These are phyloP conservation scores for Inosperma sp. DNA, from an alignment of 768 basidiomycete species.

Conservation along the genomic window DNA sequence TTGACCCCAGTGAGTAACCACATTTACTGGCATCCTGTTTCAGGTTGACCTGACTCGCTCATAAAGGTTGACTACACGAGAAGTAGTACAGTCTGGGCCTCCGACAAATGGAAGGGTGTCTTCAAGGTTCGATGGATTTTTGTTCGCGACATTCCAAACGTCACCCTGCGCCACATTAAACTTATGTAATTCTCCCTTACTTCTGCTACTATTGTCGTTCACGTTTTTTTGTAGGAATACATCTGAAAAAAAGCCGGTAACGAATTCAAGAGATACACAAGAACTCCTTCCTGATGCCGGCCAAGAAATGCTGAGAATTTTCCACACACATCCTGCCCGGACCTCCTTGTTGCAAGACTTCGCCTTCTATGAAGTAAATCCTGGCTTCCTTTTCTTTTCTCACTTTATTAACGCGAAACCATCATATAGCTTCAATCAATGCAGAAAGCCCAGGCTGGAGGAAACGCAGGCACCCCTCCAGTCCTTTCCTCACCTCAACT, in stretches of 20 bases:
- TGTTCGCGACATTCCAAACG: slow-evolving; percentile 91
- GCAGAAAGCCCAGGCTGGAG: slow-evolving; percentile 59
- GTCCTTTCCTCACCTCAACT: slow-evolving; percentile 39
- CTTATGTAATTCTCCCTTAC: slow-evolving; percentile 54
- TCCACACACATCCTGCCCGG: slow-evolving; percentile 87
- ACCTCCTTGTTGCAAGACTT: slow-evolving; percentile 94
- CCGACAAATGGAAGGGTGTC: slow-evolving; percentile 99
- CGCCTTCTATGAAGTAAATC: slow-evolving; percentile 82
- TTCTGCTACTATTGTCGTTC: slow-evolving; percentile 1
- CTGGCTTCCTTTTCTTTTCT: background rate
- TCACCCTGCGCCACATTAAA: slow-evolving; percentile 84
- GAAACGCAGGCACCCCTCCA: slow-evolving; percentile 36
- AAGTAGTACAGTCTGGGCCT: slow-evolving; percentile 97
- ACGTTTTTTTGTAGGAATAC: slow-evolving; percentile 65
- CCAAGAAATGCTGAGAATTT: slow-evolving; percentile 93
- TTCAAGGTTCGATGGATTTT: slow-evolving; percentile 99
- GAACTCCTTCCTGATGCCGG: slow-evolving; percentile 95
- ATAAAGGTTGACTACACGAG: slow-evolving; percentile 83
- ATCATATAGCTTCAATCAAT: slow-evolving; percentile 68
- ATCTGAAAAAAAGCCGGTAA: slow-evolving; percentile 96
- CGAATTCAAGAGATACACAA: slow-evolving; percentile 96
- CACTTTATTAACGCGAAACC: background rate
- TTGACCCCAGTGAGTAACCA: slow-evolving; percentile 67
- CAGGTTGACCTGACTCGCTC: background rate
- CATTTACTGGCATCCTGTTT: background rate